A percentile compares a stretch with the other conserved stretches of the same genome.
Evolutionary conservation across 2,329 filamentous ascomycete genomes (phyloP).

Genomic region (Stemphylium lycopersici): DNA sequence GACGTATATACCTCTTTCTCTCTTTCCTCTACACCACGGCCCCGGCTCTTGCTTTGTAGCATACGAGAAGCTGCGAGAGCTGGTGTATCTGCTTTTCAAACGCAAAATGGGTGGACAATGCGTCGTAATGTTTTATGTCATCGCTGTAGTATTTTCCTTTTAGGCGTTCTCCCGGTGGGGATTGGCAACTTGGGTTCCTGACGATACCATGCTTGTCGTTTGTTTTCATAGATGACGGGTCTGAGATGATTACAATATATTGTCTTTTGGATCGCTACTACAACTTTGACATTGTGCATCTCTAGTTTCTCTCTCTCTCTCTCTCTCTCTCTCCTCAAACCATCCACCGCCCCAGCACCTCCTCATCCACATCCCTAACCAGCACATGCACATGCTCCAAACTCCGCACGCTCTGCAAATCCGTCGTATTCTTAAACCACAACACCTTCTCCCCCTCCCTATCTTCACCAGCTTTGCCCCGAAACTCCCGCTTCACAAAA

Average conservation of each 20-base stretch:
- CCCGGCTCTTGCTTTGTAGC: background rate
- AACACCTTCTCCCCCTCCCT: slow-evolving; percentile 56
- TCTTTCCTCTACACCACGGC: background rate
- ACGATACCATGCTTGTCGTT: too few relatives aligned
- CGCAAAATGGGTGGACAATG: too few relatives aligned
- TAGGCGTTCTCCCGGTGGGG: too few relatives aligned
- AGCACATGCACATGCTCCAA: slow-evolving; percentile 78
- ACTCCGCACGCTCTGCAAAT: slow-evolving; percentile 65
- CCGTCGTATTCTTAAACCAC: slow-evolving; percentile 71
- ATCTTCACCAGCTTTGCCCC: slow-evolving; percentile 46
- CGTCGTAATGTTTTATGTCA: too few relatives aligned
- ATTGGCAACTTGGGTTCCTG: too few relatives aligned
- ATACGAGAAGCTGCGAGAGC: background rate
- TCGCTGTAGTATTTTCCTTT: too few relatives aligned
- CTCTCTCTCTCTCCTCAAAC: too few relatives aligned
- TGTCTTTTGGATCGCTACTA: background rate
- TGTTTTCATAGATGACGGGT: too few relatives aligned
- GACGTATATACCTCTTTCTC: slow-evolving; percentile 8
- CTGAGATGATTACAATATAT: too few relatives aligned
- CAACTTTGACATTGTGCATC: too few relatives aligned
- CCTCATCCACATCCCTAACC: slow-evolving; percentile 72
- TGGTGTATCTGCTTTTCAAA: too few relatives aligned
- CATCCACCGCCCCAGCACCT: slow-evolving; percentile 27
- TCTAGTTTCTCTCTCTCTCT: too few relatives aligned
- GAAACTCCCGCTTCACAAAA: slow-evolving; percentile 54